Conservation (phyloP, 352 stramenopile species). For the Pythium sp. region DNA sequence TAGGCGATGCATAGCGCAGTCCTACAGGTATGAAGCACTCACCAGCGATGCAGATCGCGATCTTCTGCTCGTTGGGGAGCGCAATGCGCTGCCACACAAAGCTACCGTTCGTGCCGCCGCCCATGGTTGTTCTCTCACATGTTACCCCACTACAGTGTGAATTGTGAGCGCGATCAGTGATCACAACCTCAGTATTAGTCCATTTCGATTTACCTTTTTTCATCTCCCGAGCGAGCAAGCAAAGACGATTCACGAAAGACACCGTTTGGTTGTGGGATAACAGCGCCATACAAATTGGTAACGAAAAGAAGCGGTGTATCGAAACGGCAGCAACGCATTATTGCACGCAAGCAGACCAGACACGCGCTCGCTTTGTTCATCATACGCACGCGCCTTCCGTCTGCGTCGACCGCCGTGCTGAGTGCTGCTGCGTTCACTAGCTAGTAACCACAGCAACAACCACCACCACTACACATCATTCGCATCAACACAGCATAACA, state of each 20-base stretch:
- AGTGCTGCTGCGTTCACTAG: not conserved
- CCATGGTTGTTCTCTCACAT: no score
- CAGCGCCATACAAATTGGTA: not conserved
- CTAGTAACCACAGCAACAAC: not conserved
- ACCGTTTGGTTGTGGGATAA: no score
- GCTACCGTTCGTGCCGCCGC: not conserved
- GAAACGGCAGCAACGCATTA: not conserved
- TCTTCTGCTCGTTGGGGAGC: constrained; percentile 46
- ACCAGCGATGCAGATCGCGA: constrained; percentile 55
- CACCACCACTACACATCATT: not conserved
- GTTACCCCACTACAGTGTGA: no score
- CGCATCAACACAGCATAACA: not conserved
- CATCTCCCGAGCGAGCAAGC: no score
- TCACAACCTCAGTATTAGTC: no score
- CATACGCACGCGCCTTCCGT: not conserved
- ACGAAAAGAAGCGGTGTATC: not conserved
- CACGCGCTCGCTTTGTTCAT: not conserved
- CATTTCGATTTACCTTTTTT: no score
- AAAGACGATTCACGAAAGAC: no score
- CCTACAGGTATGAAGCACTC: not conserved
- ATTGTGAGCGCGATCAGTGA: no score
- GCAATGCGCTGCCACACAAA: constrained; percentile 4
- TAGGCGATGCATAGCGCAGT: not conserved
- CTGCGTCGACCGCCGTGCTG: no score
- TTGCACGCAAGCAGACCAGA: not conserved